A percentile compares a stretch with the other conserved stretches of the same genome.
Conservation (phyloP, 2,329 filamentous ascomycete species). For the Ceratocystis eucalypticola region DNA sequence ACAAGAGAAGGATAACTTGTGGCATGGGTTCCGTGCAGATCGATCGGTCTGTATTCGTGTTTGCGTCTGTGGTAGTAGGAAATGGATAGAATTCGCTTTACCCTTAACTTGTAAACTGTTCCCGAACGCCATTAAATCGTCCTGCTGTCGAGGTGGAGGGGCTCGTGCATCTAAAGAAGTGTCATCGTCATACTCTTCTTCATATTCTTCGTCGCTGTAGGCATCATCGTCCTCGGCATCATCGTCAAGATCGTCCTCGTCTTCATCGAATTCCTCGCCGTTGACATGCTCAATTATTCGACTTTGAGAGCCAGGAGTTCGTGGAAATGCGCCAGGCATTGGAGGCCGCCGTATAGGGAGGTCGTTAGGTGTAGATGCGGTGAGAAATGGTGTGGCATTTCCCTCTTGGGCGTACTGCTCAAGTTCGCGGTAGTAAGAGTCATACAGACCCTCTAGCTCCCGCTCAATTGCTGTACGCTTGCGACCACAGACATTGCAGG, state of each 20-base stretch:
- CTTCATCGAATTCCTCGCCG: constrained; percentile 42
- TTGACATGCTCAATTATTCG: constrained; percentile 52
- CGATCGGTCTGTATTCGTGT: too few relatives aligned
- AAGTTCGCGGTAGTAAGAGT: constrained; percentile 95
- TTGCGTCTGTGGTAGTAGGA: too few relatives aligned
- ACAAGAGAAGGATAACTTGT: not conserved
- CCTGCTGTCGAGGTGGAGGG: constrained; percentile 46
- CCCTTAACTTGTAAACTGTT: constrained; percentile 91
- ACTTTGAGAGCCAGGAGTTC: constrained; percentile 58
- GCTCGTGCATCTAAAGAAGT: constrained; percentile 41
- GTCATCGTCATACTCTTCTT: constrained; percentile 49
- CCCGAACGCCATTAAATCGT: constrained; percentile 94
- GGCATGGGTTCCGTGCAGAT: not conserved
- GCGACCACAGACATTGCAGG: constrained; percentile 89
- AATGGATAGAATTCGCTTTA: constrained; percentile 28
- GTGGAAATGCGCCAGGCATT: constrained; percentile 43
- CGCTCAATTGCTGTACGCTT: constrained; percentile 97
- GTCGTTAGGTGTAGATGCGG: constrained; percentile 36
- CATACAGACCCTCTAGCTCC: constrained; percentile 91
- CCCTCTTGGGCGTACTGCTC: constrained; percentile 76
- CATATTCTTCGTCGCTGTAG: constrained; percentile 36
- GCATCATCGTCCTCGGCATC: constrained; percentile 33
- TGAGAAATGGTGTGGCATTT: constrained; percentile 15
- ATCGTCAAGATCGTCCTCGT: constrained; percentile 42
- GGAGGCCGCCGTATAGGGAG: constrained; percentile 47